Evolutionary conservation across 805 yeast genomes (phyloP).

Genomic region (Citeromyces matritensis): DNA sequence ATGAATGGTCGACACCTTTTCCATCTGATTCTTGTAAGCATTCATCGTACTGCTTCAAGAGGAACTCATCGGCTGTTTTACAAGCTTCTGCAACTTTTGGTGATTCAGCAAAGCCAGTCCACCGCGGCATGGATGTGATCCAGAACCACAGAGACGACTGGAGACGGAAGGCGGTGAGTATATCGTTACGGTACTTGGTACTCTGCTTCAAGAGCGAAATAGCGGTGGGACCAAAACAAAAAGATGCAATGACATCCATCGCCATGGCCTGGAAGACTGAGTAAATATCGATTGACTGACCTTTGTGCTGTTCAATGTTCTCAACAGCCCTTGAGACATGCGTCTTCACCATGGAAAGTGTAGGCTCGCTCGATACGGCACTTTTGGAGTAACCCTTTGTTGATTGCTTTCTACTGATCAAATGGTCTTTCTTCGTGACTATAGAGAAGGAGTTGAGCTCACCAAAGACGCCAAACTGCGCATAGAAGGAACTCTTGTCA

Average conservation of each 20-base stretch:
- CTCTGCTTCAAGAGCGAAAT: constrained; percentile 26
- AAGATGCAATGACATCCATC: constrained; percentile 51
- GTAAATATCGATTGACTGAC: constrained; percentile 32
- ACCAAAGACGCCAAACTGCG: constrained; percentile 45
- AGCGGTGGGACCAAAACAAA: constrained; percentile 33
- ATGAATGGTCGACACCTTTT: constrained; percentile 6
- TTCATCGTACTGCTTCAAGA: constrained; percentile 11
- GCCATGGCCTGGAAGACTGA: constrained; percentile 57
- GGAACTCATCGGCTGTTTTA: constrained; percentile 29
- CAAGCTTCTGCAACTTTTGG: constrained; percentile 18
- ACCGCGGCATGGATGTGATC: constrained; percentile 42
- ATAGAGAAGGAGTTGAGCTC: constrained; percentile 43
- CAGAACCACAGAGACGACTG: constrained; percentile 52
- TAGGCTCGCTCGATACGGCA: constrained; percentile 14
- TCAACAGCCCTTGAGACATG: constrained; percentile 15
- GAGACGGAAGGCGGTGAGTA: constrained; percentile 26
- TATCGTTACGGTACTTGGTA: constrained; percentile 19
- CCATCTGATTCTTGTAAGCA: constrained; percentile 6
- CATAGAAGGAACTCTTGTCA: constrained; percentile 44
- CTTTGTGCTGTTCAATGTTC: constrained; percentile 8
- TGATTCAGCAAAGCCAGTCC: constrained; percentile 34
- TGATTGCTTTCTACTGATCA: constrained; percentile 22
- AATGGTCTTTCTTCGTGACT: constrained; percentile 30
- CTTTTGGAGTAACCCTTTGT: constrained; percentile 29
- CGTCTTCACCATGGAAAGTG: constrained; percentile 16